A percentile compares a stretch with the other conserved stretches of the same genome.
These are phyloP conservation scores for Coccomyxa sp. DNA, from an alignment of 139 green algal genomes.

Conservation along the genomic window DNA sequence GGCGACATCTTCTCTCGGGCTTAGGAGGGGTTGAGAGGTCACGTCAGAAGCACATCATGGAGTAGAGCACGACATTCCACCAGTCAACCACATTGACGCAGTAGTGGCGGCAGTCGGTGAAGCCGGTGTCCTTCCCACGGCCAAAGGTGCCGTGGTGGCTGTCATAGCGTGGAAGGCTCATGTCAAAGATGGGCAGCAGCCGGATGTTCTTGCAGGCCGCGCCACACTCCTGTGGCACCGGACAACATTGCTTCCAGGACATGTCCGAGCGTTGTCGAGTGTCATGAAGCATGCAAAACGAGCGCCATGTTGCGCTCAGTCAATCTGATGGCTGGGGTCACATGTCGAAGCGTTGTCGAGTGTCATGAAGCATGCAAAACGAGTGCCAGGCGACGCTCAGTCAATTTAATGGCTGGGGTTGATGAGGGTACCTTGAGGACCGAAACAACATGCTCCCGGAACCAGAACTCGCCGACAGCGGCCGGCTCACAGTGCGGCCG, in stretches of 20 bases:
- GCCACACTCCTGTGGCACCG: not conserved
- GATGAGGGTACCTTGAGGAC: not conserved
- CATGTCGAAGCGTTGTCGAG: too few species aligned
- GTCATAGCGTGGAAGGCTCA: not conserved
- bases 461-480: not conserved
- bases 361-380: too few species aligned
- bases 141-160: not conserved
- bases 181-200: constrained; percentile 1
- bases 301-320: too few species aligned
- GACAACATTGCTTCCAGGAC: too few species aligned
- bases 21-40: too few species aligned
- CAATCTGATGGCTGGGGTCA: too few species aligned
- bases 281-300: too few species aligned
- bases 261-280: too few species aligned
- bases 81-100: not conserved
- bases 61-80: not conserved
- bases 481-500: not conserved
- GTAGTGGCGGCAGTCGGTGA: constrained; percentile 3
- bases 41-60: not conserved
- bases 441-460: not conserved
- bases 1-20: too few species aligned
- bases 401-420: too few species aligned
- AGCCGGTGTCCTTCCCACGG: not conserved
- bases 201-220: not conserved
- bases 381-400: too few species aligned